These are phyloP conservation scores for Nevesoporus exiguus DNA, from an alignment of 768 basidiomycete genomes.

Conservation along the genomic window DNA sequence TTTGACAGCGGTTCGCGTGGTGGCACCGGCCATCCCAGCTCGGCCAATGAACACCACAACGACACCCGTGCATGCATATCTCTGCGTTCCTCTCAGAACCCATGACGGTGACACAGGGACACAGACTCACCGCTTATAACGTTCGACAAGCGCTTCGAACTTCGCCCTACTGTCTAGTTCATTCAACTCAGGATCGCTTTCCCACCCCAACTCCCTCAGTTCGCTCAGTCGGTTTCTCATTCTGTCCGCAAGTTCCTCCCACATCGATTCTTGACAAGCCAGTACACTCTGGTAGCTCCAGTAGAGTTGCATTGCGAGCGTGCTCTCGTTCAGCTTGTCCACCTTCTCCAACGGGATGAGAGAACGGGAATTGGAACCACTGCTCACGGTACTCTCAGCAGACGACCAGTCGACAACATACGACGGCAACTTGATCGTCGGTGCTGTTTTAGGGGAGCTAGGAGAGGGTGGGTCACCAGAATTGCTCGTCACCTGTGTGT, in stretches of 20 bases:
- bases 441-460: slow-evolving; percentile 6
- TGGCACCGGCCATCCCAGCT: slow-evolving; percentile 58
- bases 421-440: slow-evolving; percentile 23
- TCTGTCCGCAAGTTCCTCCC: slow-evolving; percentile 66
- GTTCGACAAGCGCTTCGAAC: slow-evolving; percentile 57
- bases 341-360: slow-evolving; percentile 43
- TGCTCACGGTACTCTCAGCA: slow-evolving; percentile 40
- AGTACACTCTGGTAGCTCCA: slow-evolving; percentile 58
- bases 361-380: slow-evolving; percentile 30
- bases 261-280: slow-evolving; percentile 72
- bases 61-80: slow-evolving; percentile 66
- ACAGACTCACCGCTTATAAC: slow-evolving; percentile 53
- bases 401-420: slow-evolving; percentile 48
- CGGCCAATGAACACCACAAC: slow-evolving; percentile 59
- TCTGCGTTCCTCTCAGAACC: slow-evolving; percentile 31
- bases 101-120: neutral
- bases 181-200: slow-evolving; percentile 60
- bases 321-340: slow-evolving; percentile 49
- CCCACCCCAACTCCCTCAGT: slow-evolving; percentile 63
- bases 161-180: slow-evolving; percentile 53
- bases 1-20: slow-evolving; percentile 60
- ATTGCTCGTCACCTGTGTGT: slow-evolving; percentile 21
- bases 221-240: slow-evolving; percentile 54
- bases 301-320: slow-evolving; percentile 69
- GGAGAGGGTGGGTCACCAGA: slow-evolving; percentile 23